Conservation (phyloP, 495 filamentous ascomycete species). For the Aspergillus nanangensis region DNA sequence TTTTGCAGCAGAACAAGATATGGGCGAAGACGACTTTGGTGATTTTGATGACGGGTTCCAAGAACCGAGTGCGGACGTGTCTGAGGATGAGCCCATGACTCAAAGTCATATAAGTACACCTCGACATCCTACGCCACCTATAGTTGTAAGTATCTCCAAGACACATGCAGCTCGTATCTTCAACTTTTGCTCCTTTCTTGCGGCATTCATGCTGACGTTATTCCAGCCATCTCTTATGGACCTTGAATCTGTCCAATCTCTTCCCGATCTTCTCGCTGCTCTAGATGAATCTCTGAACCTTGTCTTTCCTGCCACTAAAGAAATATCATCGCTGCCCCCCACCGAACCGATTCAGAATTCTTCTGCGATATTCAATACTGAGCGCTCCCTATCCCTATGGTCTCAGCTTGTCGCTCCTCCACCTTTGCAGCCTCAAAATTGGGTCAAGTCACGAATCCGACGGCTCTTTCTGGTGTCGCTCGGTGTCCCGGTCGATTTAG, state of each 20-base stretch:
- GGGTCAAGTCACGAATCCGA: constrained; percentile 94
- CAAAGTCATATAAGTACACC: constrained; percentile 23
- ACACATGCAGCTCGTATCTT: too few relatives aligned
- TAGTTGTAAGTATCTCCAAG: constrained; percentile 47
- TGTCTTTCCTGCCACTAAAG: constrained; percentile 49
- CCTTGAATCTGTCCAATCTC: constrained; percentile 57
- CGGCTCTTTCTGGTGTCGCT: constrained; percentile 94
- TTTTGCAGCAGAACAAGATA: constrained; percentile 77
- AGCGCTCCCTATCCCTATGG: constrained; percentile 84
- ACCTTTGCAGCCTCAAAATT: constrained; percentile 92
- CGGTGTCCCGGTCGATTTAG: constrained; percentile 91
- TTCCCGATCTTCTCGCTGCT: constrained; percentile 40
- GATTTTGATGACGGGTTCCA: constrained; percentile 90
- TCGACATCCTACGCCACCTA: constrained; percentile 36
- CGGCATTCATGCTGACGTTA: neutral
- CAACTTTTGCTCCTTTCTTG: neutral
- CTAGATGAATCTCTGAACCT: constrained; percentile 48
- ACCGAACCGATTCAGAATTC: constrained; percentile 40
- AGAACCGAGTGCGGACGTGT: constrained; percentile 48
- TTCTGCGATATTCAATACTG: constrained; percentile 49
- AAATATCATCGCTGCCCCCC: constrained; percentile 35
- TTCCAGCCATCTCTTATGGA: constrained; percentile 66
- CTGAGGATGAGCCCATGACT: constrained; percentile 26
- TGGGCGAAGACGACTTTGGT: constrained; percentile 70
- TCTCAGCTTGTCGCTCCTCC: constrained; percentile 93